Base-by-base conservation (phyloP, 305 asterid genomes). In the Petunia hybrid region DNA sequence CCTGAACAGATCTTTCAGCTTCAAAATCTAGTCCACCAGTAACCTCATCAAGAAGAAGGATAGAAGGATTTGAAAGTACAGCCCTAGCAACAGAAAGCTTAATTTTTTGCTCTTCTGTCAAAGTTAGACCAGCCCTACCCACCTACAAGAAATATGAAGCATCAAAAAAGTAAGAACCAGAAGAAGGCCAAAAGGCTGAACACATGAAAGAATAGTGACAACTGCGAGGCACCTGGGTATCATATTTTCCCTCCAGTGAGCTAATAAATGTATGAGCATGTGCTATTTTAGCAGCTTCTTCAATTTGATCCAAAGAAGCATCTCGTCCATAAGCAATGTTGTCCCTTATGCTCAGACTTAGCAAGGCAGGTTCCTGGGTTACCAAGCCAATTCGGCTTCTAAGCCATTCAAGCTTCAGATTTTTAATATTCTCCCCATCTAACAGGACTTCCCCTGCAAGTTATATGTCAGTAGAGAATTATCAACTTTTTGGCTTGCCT, bases 11-110 rank as follows among this genome's bases (percentile, higher is more conserved):
- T 88, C 93, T 89, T 88, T 97, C 99, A 78, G 99, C 99, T 90
- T 97, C 99, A 83, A 97, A 97, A 92, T 97, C 99, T 77, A 97
- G 98, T 80, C 99, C 99, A 82, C 97, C 99, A 63, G 99, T 97
- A 80, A 97, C 99, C 87, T 97, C 99, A 89, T 97, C 99, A 78
- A 97, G 95, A 79, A 97, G 97, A 77, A 97, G 88, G 87, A 97
- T 94, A 69, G 97, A 92, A 83, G 99, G 99, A 87, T 92, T 97
- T 6, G 97, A 94, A 78, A 97, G 93, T 80, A 97, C 99, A 61
- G 99, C 99, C 85, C 99, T 93, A 66, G 99, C 99, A 78, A 97
- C 92, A 82, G 99, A 97, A 51, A 97, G 98, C 85, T 94, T 97
- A 86, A 97, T 97, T 84, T 93, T 97, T 87, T 93, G 98, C 87